These are phyloP conservation scores for Rhododendron simsii DNA, from an alignment of 148 eudicot genomes.

Conservation along the genomic window DNA sequence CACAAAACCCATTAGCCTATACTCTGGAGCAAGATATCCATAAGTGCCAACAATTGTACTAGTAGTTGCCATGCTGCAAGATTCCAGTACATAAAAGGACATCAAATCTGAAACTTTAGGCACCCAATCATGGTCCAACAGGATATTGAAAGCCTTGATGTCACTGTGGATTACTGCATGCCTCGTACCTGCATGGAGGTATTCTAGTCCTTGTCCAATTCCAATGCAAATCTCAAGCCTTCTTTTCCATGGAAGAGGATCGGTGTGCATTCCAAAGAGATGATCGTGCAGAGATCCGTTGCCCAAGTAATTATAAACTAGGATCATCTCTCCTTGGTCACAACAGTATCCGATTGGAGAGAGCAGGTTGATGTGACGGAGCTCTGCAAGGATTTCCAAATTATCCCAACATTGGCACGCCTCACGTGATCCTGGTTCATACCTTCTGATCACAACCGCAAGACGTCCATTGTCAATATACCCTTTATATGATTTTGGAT, in stretches of 20 bases:
- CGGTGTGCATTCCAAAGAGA: neutral
- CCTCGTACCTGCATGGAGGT: conserved; percentile 6
- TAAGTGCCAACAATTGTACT: too few relatives aligned
- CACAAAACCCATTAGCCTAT: neutral
- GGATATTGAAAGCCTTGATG: neutral
- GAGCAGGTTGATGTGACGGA: too few relatives aligned
- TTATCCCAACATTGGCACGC: too few relatives aligned
- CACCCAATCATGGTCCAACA: conserved; percentile 18
- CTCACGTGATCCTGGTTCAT: fast-evolving
- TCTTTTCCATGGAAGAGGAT: conserved; percentile 16
- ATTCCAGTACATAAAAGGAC: neutral
- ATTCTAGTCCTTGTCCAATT: conserved; percentile 11
- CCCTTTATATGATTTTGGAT: too few relatives aligned
- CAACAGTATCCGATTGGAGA: too few relatives aligned
- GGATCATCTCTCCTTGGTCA: too few relatives aligned
- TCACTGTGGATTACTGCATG: neutral
- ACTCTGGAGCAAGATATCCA: conserved; percentile 1
- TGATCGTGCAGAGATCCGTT: neutral
- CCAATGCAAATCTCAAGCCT: conserved; percentile 15
- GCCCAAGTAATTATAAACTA: neutral
- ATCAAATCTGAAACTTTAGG: conserved; percentile 1
- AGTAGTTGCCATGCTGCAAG: neutral
- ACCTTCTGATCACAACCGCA: too few relatives aligned
- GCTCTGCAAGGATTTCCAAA: too few relatives aligned
- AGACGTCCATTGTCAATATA: too few relatives aligned